phyloP scores from a whole-genome alignment of 2,329 filamentous ascomycete genomes.

The Sporothrix globosa region DNA sequence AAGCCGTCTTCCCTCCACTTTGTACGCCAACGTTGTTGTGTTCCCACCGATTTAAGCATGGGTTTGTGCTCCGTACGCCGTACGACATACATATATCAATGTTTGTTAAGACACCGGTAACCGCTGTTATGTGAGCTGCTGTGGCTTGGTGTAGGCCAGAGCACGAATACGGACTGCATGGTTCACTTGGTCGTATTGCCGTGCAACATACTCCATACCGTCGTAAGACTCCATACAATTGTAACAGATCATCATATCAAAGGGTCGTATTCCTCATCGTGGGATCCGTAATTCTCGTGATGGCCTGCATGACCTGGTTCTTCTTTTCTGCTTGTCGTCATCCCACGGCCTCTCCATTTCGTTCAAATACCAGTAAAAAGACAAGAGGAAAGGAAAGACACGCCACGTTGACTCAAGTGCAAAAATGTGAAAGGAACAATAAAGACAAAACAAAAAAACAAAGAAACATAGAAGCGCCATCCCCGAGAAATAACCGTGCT shows the following conservation, averaged over 20 bases:
- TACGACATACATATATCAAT: too few relatives aligned
- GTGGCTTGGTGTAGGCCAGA: conserved; percentile 11
- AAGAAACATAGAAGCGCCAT: conserved; percentile 2
- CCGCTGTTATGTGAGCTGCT: conserved; percentile 22
- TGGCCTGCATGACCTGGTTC: not conserved
- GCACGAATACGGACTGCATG: conserved; percentile 23
- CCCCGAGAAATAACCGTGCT: not conserved
- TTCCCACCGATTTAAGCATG: not conserved
- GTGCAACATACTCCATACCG: too few relatives aligned
- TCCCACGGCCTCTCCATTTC: too few relatives aligned
- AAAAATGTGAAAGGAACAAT: not conserved
- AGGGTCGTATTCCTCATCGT: not conserved
- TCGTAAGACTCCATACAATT: not conserved
- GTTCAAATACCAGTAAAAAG: not conserved
- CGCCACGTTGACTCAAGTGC: too few relatives aligned
- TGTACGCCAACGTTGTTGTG: conserved; percentile 4
- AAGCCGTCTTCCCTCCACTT: not conserved
- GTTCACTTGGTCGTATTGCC: not conserved
- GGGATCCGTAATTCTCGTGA: not conserved
- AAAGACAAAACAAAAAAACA: not conserved
- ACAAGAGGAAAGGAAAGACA: too few relatives aligned
- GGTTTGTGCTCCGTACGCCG: not conserved
- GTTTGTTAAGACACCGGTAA: not conserved
- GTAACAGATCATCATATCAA: too few relatives aligned
- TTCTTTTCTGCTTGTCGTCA: not conserved